A percentile compares a stretch with the other conserved stretches of the same genome.
Evolutionary conservation across 139 green algal genomes (phyloP).

Genomic region (Closterium sp.): DNA sequence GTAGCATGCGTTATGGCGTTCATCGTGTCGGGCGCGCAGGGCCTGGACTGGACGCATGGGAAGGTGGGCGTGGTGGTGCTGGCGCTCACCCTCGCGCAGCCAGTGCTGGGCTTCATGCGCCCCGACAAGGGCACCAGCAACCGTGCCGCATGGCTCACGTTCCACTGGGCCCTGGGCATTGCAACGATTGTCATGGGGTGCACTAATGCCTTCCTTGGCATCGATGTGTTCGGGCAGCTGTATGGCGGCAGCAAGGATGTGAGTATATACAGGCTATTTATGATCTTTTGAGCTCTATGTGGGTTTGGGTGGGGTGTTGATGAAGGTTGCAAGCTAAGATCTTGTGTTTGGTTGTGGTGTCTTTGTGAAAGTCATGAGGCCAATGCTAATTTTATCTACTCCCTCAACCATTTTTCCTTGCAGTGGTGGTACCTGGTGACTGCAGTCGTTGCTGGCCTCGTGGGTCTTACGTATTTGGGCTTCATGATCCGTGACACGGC

Average conservation of each 20-base stretch:
- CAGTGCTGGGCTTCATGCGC: neutral
- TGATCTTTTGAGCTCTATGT: too few species aligned
- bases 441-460: neutral
- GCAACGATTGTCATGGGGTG: neutral
- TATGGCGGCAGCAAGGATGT: neutral
- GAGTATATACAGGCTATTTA: too few species aligned
- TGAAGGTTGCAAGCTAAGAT: too few species aligned
- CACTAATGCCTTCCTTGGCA: neutral
- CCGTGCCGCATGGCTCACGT: neutral
- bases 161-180: neutral
- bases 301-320: too few species aligned
- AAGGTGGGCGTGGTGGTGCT: neutral
- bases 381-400: too few species aligned
- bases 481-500: neutral
- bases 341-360: too few species aligned
- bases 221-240: neutral
- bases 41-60: too few species aligned
- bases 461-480: neutral
- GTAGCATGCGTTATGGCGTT: neutral
- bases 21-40: neutral
- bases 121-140: neutral
- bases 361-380: too few species aligned
- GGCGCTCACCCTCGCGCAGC: neutral
- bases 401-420: neutral
- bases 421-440: neutral